phyloP scores from a whole-genome alignment of 1,284 basidiomycete genomes.

The Rhodotorula glutinis region DNA sequence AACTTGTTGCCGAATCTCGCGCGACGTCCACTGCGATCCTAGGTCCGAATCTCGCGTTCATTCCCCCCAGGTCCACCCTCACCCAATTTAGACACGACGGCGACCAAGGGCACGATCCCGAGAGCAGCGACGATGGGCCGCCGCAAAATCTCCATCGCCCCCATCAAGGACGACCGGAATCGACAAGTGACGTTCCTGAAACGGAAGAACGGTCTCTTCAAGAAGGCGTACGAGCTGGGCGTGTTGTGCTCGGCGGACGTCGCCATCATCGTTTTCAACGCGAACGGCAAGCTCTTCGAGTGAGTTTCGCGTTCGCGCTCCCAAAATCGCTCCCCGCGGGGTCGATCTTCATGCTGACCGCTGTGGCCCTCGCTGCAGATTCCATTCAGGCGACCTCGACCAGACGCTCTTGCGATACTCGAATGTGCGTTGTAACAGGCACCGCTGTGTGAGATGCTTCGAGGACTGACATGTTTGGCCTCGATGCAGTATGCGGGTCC shows the following conservation, averaged over 20 bases:
- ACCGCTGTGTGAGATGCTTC: background rate
- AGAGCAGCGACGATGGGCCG: constrained; percentile 61
- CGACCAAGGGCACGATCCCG: too few species aligned
- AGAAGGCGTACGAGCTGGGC: constrained; percentile 83
- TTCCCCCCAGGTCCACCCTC: too few species aligned
- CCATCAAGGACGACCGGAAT: constrained; percentile 83
- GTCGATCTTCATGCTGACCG: too few species aligned
- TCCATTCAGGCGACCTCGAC: constrained; percentile 57
- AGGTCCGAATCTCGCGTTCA: too few species aligned
- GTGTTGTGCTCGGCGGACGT: constrained; percentile 69
- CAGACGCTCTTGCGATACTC: constrained; percentile 55
- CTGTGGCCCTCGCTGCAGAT: too few species aligned
- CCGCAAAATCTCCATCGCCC: constrained; percentile 84
- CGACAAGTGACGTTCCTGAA: constrained; percentile 87
- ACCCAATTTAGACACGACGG: too few species aligned
- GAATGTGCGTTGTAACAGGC: constrained; percentile 49
- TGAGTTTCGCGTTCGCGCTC: constrained; percentile 21
- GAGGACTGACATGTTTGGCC: background rate
- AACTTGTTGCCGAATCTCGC: too few species aligned
- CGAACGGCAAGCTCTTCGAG: constrained; percentile 60
- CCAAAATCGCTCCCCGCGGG: too few species aligned
- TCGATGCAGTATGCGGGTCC: constrained; percentile 53
- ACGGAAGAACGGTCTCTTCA: constrained; percentile 86
- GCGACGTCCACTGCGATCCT: too few species aligned
- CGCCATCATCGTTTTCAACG: constrained; percentile 65